These are phyloP conservation scores for Mycena rebaudengoi DNA, from an alignment of 768 basidiomycete genomes.

Conservation along the genomic window DNA sequence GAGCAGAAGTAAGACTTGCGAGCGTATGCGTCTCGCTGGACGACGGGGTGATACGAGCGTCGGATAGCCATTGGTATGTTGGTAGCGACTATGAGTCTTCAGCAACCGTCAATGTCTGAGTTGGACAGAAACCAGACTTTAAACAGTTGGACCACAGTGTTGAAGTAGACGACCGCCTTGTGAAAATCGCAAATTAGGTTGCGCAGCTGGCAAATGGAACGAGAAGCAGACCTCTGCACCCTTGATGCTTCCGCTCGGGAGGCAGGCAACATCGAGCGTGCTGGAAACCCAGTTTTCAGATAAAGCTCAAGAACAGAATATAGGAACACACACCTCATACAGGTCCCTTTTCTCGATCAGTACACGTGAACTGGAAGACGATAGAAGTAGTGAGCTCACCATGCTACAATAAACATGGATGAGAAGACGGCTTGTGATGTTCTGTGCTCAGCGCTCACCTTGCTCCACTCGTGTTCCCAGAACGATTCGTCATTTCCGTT, in stretches of 20 bases:
- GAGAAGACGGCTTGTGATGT: not conserved
- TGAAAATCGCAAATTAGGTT: not conserved
- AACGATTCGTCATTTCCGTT: constrained; percentile 67
- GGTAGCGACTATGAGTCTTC: constrained; percentile 59
- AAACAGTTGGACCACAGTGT: constrained; percentile 60
- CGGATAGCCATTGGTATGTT: constrained; percentile 75
- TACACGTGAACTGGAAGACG: not conserved
- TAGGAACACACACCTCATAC: constrained; percentile 47
- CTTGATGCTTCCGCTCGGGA: constrained; percentile 63
- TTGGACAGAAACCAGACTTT: constrained; percentile 49
- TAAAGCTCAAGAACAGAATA: not conserved
- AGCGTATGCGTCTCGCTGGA: constrained; percentile 64
- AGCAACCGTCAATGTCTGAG: constrained; percentile 39
- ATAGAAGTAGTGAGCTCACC: not conserved
- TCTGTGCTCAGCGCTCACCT: constrained; percentile 34
- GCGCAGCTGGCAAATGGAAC: not conserved
- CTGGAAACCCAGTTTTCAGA: constrained; percentile 43
- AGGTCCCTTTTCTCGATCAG: constrained; percentile 56
- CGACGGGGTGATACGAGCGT: constrained; percentile 81
- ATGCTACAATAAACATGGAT: not conserved
- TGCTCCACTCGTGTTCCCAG: constrained; percentile 83
- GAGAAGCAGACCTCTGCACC: constrained; percentile 63
- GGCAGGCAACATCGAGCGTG: constrained; percentile 65
- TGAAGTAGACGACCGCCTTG: constrained; percentile 74
- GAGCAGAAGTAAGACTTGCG: constrained; percentile 58